These are phyloP conservation scores for Marasmius oreades DNA, from an alignment of 1,284 basidiomycete genomes.

Conservation along the genomic window DNA sequence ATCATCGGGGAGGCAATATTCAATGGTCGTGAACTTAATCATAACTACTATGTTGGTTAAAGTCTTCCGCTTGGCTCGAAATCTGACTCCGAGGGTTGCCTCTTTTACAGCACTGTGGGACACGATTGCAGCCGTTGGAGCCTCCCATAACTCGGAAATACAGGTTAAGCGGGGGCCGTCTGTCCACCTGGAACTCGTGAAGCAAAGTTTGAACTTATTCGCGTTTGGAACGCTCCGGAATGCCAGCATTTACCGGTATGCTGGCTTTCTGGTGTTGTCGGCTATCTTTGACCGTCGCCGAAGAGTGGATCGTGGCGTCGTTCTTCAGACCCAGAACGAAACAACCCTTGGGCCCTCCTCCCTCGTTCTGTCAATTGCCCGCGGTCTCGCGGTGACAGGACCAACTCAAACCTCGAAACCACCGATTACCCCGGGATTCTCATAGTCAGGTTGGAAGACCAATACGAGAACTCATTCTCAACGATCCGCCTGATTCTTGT, in stretches of 20 bases:
- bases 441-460: background rate
- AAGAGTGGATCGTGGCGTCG: constrained; percentile 11
- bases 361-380: constrained; percentile 4
- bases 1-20: no score
- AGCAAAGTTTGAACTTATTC: constrained; percentile 10
- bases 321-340: constrained; percentile 10
- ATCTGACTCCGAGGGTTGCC: no score
- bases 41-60: no score
- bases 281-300: constrained; percentile 18
- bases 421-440: background rate
- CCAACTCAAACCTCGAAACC: background rate
- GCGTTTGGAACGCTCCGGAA: constrained; percentile 7
- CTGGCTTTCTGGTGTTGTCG: constrained; percentile 18
- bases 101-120: background rate
- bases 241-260: constrained; percentile 2
- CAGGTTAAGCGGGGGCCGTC: background rate
- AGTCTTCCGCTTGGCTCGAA: no score
- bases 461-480: constrained; percentile 4
- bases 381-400: background rate
- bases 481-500: background rate
- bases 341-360: background rate
- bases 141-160: constrained; percentile 1
- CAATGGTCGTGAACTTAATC: no score
- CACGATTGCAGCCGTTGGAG: background rate
- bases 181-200: constrained; percentile 15